A percentile compares a stretch with the other conserved stretches of the same genome.
Conservation (phyloP, 2,329 filamentous ascomycete species). For the Rutstroemia sp. region DNA sequence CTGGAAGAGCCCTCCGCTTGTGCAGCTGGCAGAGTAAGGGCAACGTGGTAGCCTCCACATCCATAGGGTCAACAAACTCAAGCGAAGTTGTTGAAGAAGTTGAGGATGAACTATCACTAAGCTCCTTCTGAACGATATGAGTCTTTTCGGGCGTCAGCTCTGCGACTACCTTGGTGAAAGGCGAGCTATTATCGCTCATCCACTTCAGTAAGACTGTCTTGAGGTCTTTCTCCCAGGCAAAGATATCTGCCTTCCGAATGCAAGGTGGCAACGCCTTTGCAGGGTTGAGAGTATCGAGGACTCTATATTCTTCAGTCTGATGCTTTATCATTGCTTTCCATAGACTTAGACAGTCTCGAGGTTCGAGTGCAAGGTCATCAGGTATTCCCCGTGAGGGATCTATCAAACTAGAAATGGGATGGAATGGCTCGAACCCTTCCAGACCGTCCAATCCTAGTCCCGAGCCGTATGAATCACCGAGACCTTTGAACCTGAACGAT, state of each 20-base stretch:
- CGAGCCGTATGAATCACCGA: slow-evolving; percentile 30
- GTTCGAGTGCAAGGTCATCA: slow-evolving; percentile 61
- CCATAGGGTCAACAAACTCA: slow-evolving; percentile 22
- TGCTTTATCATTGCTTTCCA: slow-evolving; percentile 57
- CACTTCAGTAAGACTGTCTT: slow-evolving; percentile 52
- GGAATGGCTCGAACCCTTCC: slow-evolving; percentile 37
- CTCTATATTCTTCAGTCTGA: slow-evolving; percentile 42
- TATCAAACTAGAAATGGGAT: slow-evolving; percentile 57
- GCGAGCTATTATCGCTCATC: slow-evolving; percentile 46
- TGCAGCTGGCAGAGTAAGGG: slow-evolving; percentile 55
- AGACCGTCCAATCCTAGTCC: slow-evolving; percentile 39
- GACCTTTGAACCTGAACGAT: slow-evolving; percentile 31
- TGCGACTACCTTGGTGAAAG: slow-evolving; percentile 37
- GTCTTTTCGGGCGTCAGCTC: slow-evolving; percentile 33
- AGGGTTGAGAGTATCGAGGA: slow-evolving; percentile 45
- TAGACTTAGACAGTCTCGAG: slow-evolving; percentile 60
- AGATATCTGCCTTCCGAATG: slow-evolving; percentile 57
- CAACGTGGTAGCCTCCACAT: slow-evolving; percentile 41
- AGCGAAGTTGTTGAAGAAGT: slow-evolving; percentile 5
- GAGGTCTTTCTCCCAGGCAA: slow-evolving; percentile 55
- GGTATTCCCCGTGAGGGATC: slow-evolving; percentile 57
- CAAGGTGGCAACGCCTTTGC: slow-evolving; percentile 41
- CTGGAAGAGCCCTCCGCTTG: slow-evolving; percentile 58
- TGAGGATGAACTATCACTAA: slow-evolving; percentile 11
- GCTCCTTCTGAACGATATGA: slow-evolving; percentile 5